Evolutionary conservation across 768 basidiomycete genomes (phyloP), one percentile per base, ranked within the genome.

Genomic region (Sporobolomyces roseus): DNA sequence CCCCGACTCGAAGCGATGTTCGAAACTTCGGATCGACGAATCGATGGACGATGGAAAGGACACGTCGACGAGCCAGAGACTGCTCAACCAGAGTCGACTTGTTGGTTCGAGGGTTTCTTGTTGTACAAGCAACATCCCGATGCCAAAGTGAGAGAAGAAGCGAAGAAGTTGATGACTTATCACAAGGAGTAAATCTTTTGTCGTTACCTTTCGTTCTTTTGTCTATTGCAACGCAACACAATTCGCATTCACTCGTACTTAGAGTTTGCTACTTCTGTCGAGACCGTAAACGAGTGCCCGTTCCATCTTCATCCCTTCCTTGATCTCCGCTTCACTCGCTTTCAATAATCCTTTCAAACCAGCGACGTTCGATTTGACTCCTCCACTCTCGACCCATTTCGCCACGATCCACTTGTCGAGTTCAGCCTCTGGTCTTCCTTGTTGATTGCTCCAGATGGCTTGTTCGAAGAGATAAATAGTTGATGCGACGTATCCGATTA

Each of bases 41-140:
- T 83, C 60, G 88, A 93, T 78, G 96, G 96, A 5, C 82, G 90
- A 33, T 96, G 93, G 79, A 84, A 87, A 32, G 84, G 88, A 0
- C 87, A 91, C 60, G 81, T 94, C 50, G 89, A 94, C 75, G 93
- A 97, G 79, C 93, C 93, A 13, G 79, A 79, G 67, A 66, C 80
- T 41, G 74, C 76, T 32, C 80, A 81, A 70, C 84, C 91, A 41
- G 91, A 94, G 76, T 89, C 86, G 54, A 87, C 90, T 36, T 88
- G 85, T 51, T 87, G 91, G 74, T 97, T 87, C 84, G 96, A 99
- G 80, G 79, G 93, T 63, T 74, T 77, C 4, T 80, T 87, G 70
- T 78, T 87, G 66, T 82, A 90, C 56, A 81, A 81, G 70, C 78
- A 79, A 72, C 81, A 79, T 49, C 80, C 76, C 80, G 89, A 93